Conservation (phyloP, 345 rosid genomes). For the Stellera chamaejasme region DNA sequence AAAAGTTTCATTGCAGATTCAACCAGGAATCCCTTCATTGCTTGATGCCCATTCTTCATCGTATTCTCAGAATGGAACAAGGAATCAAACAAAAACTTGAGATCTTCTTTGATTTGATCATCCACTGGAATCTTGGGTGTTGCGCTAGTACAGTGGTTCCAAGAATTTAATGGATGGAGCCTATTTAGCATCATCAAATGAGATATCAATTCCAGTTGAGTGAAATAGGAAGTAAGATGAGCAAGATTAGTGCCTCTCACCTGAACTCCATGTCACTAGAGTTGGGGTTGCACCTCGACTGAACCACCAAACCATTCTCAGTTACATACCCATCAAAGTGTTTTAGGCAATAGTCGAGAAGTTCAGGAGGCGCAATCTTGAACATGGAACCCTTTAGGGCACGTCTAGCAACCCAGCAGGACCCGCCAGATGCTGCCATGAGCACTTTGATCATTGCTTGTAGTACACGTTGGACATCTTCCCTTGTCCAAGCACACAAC, state of each 20-base stretch:
- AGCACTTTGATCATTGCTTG: slow-evolving; percentile 43
- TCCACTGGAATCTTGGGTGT: slow-evolving; percentile 24
- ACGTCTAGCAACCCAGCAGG: slow-evolving; percentile 43
- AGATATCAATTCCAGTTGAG: background rate
- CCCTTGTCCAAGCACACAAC: slow-evolving; percentile 41
- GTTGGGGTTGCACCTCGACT: slow-evolving; percentile 26
- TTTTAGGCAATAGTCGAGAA: slow-evolving; percentile 60
- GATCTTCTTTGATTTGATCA: slow-evolving; percentile 42
- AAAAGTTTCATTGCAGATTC: slow-evolving; percentile 50
- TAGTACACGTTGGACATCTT: slow-evolving; percentile 46
- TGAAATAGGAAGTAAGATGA: slow-evolving; percentile 2
- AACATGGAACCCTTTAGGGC: slow-evolving; percentile 50
- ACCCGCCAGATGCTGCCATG: slow-evolving; percentile 23
- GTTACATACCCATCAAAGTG: slow-evolving; percentile 38
- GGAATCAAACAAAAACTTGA: slow-evolving; percentile 42
- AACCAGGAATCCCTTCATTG: slow-evolving; percentile 24
- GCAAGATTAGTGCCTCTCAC: slow-evolving; percentile 15
- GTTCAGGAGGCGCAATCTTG: slow-evolving; percentile 44
- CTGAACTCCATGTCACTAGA: slow-evolving; percentile 50
- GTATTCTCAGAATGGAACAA: slow-evolving; percentile 42
- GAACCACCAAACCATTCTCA: slow-evolving; percentile 35
- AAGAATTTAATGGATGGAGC: slow-evolving; percentile 27
- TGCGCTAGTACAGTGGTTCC: slow-evolving; percentile 17
- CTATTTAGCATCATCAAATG: slow-evolving; percentile 17
- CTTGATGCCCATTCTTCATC: slow-evolving; percentile 23